Evolutionary conservation across 164 flowering plant species (phyloP).

Genomic region (Berberis vulgaris): DNA sequence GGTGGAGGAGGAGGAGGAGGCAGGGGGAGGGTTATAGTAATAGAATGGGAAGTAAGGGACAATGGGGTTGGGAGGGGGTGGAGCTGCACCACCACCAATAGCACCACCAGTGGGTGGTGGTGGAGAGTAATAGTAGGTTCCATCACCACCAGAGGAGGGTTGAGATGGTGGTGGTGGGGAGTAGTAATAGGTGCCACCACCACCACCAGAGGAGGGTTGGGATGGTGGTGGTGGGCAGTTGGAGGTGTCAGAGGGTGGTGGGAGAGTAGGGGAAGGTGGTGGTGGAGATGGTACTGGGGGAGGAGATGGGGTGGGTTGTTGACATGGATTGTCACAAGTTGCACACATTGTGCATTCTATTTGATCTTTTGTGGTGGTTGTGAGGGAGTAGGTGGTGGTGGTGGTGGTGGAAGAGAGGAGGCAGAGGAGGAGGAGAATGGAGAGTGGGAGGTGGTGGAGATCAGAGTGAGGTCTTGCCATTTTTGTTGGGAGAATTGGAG

Average conservation of each 20-base stretch:
- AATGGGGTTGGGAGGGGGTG: neutral
- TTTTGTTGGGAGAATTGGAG: neutral
- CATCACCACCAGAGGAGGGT: neutral
- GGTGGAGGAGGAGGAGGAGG: neutral
- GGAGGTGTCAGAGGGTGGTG: too few species aligned
- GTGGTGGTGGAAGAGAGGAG: neutral
- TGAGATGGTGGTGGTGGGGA: constrained; percentile 33
- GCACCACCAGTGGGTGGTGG: neutral
- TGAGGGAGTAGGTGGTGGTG: neutral
- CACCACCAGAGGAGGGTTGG: neutral
- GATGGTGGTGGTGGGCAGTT: constrained; percentile 43
- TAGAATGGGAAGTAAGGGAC: neutral
- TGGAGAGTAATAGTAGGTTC: neutral
- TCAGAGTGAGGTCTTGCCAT: neutral
- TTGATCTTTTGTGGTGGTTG: neutral
- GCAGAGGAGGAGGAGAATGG: neutral
- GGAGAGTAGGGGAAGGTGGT: too few species aligned
- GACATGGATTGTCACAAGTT: constrained; percentile 51
- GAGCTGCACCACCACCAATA: neutral
- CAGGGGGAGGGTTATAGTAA: neutral
- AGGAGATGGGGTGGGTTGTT: constrained; percentile 17
- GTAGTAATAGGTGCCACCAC: neutral
- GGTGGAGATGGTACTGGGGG: constrained; percentile 26
- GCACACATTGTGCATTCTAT: constrained; percentile 65
- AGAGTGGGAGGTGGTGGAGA: neutral